Conservation (phyloP, 345 rosid species). For the Firmiana major region DNA sequence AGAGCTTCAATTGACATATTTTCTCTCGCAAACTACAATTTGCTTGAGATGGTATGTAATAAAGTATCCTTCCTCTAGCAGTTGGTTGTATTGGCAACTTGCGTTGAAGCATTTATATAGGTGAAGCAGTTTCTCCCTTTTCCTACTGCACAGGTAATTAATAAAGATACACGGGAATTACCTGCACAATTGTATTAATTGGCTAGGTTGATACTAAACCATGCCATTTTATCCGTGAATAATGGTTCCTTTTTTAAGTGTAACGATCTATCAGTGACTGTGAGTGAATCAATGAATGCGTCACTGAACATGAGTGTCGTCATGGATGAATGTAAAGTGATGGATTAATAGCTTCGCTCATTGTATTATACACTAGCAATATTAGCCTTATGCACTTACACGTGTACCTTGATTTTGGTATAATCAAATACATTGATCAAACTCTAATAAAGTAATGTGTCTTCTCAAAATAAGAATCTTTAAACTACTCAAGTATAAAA, state of each 20-base stretch:
- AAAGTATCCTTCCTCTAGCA: neutral
- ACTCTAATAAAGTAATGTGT: too few species aligned
- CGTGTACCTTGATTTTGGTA: too few species aligned
- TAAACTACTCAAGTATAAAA: too few species aligned
- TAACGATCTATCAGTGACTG: neutral
- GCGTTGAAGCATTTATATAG: neutral
- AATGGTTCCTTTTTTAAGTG: neutral
- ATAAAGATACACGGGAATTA: neutral
- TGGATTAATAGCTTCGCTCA: too few species aligned
- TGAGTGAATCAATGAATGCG: too few species aligned
- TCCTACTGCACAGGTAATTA: neutral
- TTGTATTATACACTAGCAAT: too few species aligned
- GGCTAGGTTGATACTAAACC: neutral
- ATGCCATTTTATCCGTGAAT: neutral
- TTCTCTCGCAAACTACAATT: neutral
- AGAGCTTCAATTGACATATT: constrained; percentile 12
- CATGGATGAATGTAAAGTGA: too few species aligned
- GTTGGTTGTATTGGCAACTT: neutral
- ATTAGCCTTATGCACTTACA: too few species aligned
- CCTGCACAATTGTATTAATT: neutral
- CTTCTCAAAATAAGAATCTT: too few species aligned
- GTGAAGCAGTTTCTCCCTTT: neutral
- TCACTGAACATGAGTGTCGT: too few species aligned
- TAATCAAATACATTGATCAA: too few species aligned
- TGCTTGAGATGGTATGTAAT: neutral